Evolutionary conservation across 768 basidiomycete genomes (phyloP), one percentile per base, ranked within the genome.

Genomic region (Boletellus ananas): DNA sequence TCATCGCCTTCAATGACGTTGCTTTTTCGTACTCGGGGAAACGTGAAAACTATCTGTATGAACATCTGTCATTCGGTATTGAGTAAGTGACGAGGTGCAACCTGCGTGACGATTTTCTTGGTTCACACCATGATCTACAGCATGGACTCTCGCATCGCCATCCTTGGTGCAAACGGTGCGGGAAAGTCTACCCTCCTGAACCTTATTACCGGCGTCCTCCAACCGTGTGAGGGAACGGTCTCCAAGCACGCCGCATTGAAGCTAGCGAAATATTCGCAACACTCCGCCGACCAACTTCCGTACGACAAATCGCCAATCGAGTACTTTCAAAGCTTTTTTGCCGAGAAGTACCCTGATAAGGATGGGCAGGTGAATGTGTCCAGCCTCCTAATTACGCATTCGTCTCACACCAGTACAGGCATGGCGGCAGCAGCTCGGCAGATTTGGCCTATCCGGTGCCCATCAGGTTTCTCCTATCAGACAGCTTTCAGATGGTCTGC

Each of bases 201-300:
- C 74, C 80, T 96, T 45, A 90, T 99, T 72, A 98, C 88, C 18
- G 78, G 88, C 50, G 77, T 65, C 10, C 78, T 94, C 34, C 85
- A 87, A 50, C 93, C 95, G 1, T 72, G 72, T 56, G 80, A 87
- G 67, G 96, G 96, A 44, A 92, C 90, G 34, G 68, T 99, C 58
- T 89, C 88, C 43, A 91, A 91, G 62, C 96, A 99, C 68, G 75
- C 86, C 37, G 78, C 77, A 17, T 80, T 99, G 60, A 99, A 99
- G 71, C 83, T 99, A 51, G 90, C 94, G 58, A 99, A 98, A 71
- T 99, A 99, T 78, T 93, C 90, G 6, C 96, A 99, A 74, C 96
- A 99, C 75, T 91, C 88, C 47, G 94, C 96, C 25, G 96, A 99
- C 71, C 96, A 99, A 70, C 83, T 99, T 10, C 96, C 96, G 21